These are phyloP conservation scores for Trametes polyzona DNA, from an alignment of 1,284 basidiomycete species.

Conservation along the genomic window DNA sequence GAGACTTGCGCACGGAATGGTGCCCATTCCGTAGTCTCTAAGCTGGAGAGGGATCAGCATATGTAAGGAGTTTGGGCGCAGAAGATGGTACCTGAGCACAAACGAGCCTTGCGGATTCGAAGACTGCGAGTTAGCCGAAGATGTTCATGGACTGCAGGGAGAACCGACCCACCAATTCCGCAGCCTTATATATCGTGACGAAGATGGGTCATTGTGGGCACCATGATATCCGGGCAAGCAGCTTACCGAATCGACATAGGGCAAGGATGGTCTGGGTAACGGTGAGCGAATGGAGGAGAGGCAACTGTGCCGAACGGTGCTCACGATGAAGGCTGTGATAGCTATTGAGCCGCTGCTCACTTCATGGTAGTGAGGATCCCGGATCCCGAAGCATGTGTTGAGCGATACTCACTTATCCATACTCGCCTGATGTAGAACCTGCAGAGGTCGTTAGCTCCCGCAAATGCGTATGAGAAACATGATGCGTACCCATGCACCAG, in stretches of 20 bases:
- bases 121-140: neutral
- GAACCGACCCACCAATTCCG: neutral
- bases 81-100: neutral
- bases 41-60: neutral
- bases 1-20: neutral
- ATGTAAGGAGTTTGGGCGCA: neutral
- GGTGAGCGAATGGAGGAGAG: neutral
- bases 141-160: neutral
- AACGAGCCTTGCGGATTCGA: neutral
- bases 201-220: neutral
- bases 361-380: neutral
- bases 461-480: neutral
- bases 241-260: conserved; percentile 8
- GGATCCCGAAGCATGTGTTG: neutral
- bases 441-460: neutral
- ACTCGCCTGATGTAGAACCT: conserved; percentile 12
- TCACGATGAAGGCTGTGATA: conserved; percentile 4
- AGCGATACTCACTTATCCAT: conserved; percentile 2
- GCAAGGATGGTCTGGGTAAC: neutral
- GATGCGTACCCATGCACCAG: conserved; percentile 7
- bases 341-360: conserved; percentile 9
- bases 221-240: too few relatives aligned
- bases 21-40: conserved; percentile 4
- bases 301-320: too few relatives aligned
- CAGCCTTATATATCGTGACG: neutral